Percentiles rank a stretch among this genome's conserved stretches.
Evolutionary conservation across 1,284 basidiomycete species (phyloP).

Genomic region (Cutaneotrichosporon sp.): DNA sequence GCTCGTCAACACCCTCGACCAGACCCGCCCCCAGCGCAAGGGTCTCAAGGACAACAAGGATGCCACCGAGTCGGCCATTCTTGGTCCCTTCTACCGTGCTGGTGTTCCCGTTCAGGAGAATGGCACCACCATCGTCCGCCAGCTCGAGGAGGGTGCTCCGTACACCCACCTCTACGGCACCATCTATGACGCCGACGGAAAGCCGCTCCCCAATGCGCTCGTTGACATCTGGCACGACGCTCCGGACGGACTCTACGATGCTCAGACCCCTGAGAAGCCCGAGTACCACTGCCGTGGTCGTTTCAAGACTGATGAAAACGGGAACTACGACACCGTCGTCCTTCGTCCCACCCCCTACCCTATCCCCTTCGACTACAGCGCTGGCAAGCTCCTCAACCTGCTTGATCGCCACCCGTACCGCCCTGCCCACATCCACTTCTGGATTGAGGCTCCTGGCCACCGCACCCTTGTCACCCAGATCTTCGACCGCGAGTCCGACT

Average conservation of each 20-base stretch:
- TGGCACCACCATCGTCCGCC: conserved; percentile 33
- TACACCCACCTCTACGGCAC: conserved; percentile 36
- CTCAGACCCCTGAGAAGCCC: conserved; percentile 43
- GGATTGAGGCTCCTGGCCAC: conserved; percentile 28
- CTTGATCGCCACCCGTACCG: conserved; percentile 43
- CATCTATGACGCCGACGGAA: conserved; percentile 33
- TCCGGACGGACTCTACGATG: conserved; percentile 47
- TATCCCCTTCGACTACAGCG: conserved; percentile 44
- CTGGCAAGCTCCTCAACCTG: conserved; percentile 41
- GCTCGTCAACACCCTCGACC: conserved; percentile 25
- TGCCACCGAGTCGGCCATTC: conserved; percentile 38
- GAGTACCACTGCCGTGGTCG: conserved; percentile 38
- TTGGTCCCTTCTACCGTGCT: conserved; percentile 27
- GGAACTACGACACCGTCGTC: conserved; percentile 36
- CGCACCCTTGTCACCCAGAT: conserved; percentile 38
- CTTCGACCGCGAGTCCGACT: conserved; percentile 42
- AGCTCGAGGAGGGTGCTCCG: conserved; percentile 30
- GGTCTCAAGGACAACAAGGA: conserved; percentile 5
- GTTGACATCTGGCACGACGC: conserved; percentile 47
- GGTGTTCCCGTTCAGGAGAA: conserved; percentile 39
- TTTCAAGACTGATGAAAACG: conserved; percentile 40
- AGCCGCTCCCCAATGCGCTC: conserved; percentile 37
- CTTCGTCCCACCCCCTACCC: conserved; percentile 46
- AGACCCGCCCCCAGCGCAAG: conserved; percentile 14
- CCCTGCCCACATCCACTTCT: conserved; percentile 46